phyloP scores from a whole-genome alignment of 192 early-diverging fungal species.

The Coemansia sp. region DNA sequence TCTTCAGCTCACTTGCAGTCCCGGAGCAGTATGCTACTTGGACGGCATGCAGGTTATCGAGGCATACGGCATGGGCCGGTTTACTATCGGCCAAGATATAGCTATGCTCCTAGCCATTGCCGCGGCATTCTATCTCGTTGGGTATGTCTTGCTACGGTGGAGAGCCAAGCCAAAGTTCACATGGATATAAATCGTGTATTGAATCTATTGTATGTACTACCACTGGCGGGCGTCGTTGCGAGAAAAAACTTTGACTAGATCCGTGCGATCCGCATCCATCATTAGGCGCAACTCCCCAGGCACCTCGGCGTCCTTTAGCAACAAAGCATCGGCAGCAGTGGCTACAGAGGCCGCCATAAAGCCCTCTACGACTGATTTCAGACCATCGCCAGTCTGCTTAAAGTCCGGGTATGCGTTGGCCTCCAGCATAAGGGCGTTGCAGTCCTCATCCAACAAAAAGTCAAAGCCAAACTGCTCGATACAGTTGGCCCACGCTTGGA shows the following conservation, averaged over 20 bases:
- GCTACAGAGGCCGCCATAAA: slow-evolving; percentile 59
- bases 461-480: slow-evolving; percentile 70
- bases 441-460: slow-evolving; percentile 60
- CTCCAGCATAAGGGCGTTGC: slow-evolving; percentile 56
- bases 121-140: slow-evolving; percentile 18
- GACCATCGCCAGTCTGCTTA: slow-evolving; percentile 60
- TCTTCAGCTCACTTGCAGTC: slow-evolving; percentile 29
- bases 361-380: slow-evolving; percentile 58
- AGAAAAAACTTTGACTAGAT: slow-evolving; percentile 39
- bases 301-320: slow-evolving; percentile 16
- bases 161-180: slow-evolving; percentile 44
- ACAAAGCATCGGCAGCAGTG: slow-evolving; percentile 26
- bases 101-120: slow-evolving; percentile 33
- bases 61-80: slow-evolving; percentile 38
- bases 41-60: slow-evolving; percentile 40
- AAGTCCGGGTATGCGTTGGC: slow-evolving; percentile 71
- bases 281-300: slow-evolving; percentile 1
- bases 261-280: slow-evolving; percentile 19
- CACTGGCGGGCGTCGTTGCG: slow-evolving; percentile 33
- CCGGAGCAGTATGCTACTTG: slow-evolving; percentile 27
- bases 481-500: slow-evolving; percentile 62
- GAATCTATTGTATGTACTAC: slow-evolving; percentile 12
- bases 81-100: slow-evolving; percentile 28
- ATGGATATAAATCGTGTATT: neutral
- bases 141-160: slow-evolving; percentile 48